phyloP scores from a whole-genome alignment of 129 eudicot species.

The Sambucus nigra region DNA sequence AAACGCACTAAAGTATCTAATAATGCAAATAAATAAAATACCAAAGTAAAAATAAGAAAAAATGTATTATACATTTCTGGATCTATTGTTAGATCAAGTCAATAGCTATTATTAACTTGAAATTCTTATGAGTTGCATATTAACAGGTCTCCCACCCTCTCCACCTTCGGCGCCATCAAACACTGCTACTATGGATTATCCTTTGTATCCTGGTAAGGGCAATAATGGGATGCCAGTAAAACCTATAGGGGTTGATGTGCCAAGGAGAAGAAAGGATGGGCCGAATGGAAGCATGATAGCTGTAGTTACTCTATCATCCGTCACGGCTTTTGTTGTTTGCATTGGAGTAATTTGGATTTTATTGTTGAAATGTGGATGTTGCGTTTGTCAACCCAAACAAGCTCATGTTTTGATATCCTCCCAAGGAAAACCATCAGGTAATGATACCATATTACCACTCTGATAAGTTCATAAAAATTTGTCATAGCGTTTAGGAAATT shows the following conservation, averaged over 20 bases:
- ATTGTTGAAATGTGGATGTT: slow-evolving; percentile 45
- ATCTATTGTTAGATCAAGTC: background rate
- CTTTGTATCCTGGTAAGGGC: slow-evolving; percentile 31
- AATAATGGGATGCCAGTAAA: slow-evolving; percentile 46
- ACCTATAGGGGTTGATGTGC: slow-evolving; percentile 76
- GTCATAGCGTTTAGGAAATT: background rate
- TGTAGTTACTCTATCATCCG: slow-evolving; percentile 57
- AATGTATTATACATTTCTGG: background rate
- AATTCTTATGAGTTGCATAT: background rate
- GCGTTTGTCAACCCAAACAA: slow-evolving; percentile 15
- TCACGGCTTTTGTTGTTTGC: slow-evolving; percentile 55
- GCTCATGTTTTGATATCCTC: slow-evolving; percentile 27
- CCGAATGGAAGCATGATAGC: slow-evolving; percentile 32
- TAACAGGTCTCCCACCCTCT: slow-evolving; percentile 86
- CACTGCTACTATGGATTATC: slow-evolving; percentile 37
- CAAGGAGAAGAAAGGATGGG: slow-evolving; percentile 32
- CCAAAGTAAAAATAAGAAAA: background rate
- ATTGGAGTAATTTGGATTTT: slow-evolving; percentile 52
- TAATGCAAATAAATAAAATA: too few relatives aligned
- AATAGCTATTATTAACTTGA: background rate
- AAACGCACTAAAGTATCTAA: too few relatives aligned
- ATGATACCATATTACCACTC: background rate
- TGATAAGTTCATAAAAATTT: background rate
- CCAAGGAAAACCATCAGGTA: slow-evolving; percentile 60
- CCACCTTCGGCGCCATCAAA: slow-evolving; percentile 58